Base-by-base conservation (phyloP, 805 yeast species). In the Saccharomycopsis schoenii region DNA sequence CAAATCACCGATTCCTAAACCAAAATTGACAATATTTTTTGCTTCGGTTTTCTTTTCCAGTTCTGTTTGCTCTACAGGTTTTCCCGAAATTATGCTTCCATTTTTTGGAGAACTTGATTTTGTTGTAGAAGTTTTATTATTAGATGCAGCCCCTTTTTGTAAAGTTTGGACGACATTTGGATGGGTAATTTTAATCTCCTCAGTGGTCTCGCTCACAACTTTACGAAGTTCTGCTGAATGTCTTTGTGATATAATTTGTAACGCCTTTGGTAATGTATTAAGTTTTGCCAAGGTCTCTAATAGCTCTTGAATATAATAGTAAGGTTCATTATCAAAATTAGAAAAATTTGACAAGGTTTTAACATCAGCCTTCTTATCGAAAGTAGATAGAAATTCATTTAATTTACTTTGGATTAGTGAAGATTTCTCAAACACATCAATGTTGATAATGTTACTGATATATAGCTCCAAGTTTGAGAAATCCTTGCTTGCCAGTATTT, bases 141-240 rank as follows among this genome's bases (percentile, higher is more conserved):
- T 37, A 15, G 43, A 17, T 15, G 19, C 41, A 21, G 36, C 11
- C 25, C 39, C 40, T n/a, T 29, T 21, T 54, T 54, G 40, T 15
- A 39, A 54, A 3, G 42, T 54, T 9, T 55, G 29, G 9, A 25
- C 61, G 21, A 60, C 58, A 51, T 59, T 79, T 40, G 82, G 78
- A 68, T 84, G 83, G 64, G 80, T 81, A 62, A 77, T 72, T 64
- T 84, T 83, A 4, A 83, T 79, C 64, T 87, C 92, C 61, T 84
- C 88, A 3, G 84, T 81, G 0, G 86, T 77, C 63, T 83, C 78
- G 60, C 80, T 80, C 21, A 88, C 77, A 66, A 91, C 71, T 55
- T 79, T 83, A 65, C 83, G 86, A 14, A 88, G 68, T 68, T 91
- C 97, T 60, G 74, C 77, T 36, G 80, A 81, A 54, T 81, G 76